phyloP scores from a whole-genome alignment of 1,284 basidiomycete genomes.

The Taiwanofungus camphoratus region DNA sequence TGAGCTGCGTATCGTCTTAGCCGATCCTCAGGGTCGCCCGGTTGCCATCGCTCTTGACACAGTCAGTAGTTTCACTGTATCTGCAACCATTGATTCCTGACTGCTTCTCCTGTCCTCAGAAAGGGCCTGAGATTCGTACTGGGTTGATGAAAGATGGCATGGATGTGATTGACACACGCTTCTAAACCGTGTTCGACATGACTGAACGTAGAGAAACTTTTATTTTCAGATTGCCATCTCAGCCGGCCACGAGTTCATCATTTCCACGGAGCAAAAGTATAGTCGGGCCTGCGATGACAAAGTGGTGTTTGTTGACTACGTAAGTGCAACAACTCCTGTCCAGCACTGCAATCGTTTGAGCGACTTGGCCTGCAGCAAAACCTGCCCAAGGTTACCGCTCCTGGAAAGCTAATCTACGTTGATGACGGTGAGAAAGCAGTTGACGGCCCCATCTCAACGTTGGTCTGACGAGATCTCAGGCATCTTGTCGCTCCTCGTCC shows the following conservation, averaged over 20 bases:
- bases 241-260: conserved; percentile 92
- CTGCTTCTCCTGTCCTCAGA: conserved; percentile 41
- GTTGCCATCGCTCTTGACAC: conserved; percentile 98
- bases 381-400: conserved; percentile 91
- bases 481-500: conserved; percentile 91
- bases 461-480: conserved; percentile 34
- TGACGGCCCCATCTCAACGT: not conserved
- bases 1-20: conserved; percentile 9
- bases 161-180: conserved; percentile 74
- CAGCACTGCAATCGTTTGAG: too few relatives aligned
- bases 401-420: conserved; percentile 95
- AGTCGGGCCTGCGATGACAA: conserved; percentile 79
- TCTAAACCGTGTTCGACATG: conserved; percentile 5
- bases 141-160: conserved; percentile 85
- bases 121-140: conserved; percentile 99
- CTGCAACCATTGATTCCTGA: not conserved
- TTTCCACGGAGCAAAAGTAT: conserved; percentile 84
- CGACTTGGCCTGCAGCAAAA: conserved; percentile 55
- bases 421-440: conserved; percentile 73
- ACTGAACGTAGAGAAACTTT: conserved; percentile 7
- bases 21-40: conserved; percentile 73
- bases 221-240: conserved; percentile 71
- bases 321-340: conserved; percentile 41
- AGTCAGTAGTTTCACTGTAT: conserved; percentile 35
- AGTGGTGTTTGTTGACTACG: conserved; percentile 88